Conservation (phyloP, 805 yeast species). For the Blastobotrys peoriensis region DNA sequence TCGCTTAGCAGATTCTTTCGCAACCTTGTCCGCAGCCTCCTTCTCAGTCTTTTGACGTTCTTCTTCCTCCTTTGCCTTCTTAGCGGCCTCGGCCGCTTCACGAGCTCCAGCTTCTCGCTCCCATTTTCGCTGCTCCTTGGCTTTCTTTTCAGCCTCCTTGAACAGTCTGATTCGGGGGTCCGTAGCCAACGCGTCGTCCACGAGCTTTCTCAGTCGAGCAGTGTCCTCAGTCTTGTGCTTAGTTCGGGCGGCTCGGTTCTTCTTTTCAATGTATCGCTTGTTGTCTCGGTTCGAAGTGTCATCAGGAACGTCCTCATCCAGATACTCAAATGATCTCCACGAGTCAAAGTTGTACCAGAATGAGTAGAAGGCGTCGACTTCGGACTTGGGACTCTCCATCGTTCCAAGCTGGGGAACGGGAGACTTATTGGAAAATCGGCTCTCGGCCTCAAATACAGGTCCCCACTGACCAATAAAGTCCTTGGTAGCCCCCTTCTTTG, state of each 20-base stretch:
- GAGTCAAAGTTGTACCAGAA: conserved; percentile 95
- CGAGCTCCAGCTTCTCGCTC: conserved; percentile 97
- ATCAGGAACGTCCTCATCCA: conserved; percentile 99
- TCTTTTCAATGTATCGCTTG: conserved; percentile 97
- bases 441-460: conserved; percentile 84
- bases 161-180: conserved; percentile 93
- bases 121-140: conserved; percentile 93
- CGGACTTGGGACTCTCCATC: conserved; percentile 60
- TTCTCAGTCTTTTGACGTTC: conserved; percentile 73
- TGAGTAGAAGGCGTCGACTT: conserved; percentile 80
- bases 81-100: conserved; percentile 90
- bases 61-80: conserved; percentile 80
- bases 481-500: conserved; percentile 51
- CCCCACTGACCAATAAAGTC: conserved; percentile 92
- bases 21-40: conserved; percentile 58
- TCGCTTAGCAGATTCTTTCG: conserved; percentile 79
- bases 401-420: conserved; percentile 84
- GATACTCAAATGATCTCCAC: conserved; percentile 96
- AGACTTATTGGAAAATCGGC: conserved; percentile 84
- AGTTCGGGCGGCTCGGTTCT: conserved; percentile 93
- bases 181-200: conserved; percentile 80
- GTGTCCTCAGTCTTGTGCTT: conserved; percentile 97
- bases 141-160: conserved; percentile 92
- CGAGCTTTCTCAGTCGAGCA: conserved; percentile 77
- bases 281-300: conserved; percentile 99